Evolutionary conservation across 352 stramenopile genomes (phyloP).

Genomic region (Phytophthora pseudosyringae): DNA sequence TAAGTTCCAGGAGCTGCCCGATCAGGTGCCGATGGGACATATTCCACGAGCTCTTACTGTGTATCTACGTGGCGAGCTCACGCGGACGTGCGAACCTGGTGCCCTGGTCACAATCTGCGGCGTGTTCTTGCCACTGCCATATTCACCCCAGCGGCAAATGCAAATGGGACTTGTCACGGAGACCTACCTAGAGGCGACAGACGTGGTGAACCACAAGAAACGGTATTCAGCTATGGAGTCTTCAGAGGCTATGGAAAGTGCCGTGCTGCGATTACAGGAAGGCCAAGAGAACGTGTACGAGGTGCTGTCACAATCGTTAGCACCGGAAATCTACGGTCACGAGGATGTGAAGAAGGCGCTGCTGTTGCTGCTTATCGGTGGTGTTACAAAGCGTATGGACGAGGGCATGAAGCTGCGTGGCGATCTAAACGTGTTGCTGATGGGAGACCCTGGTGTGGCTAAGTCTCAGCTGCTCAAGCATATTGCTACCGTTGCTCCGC

Average conservation of each 20-base stretch:
- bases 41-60: slow-evolving; percentile 95
- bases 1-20: slow-evolving; percentile 94
- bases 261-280: slow-evolving; percentile 75
- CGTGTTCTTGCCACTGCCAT: slow-evolving; percentile 95
- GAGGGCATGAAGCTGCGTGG: slow-evolving; percentile 97
- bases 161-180: slow-evolving; percentile 97
- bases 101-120: slow-evolving; percentile 97
- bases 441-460: slow-evolving; percentile 98
- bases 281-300: slow-evolving; percentile 89
- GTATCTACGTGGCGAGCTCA: slow-evolving; percentile 93
- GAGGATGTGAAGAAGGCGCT: slow-evolving; percentile 99
- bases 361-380: slow-evolving; percentile 97
- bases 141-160: slow-evolving; percentile 94
- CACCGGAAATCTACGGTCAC: slow-evolving; percentile 99
- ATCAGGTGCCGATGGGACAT: slow-evolving; percentile 98
- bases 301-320: slow-evolving; percentile 95
- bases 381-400: slow-evolving; percentile 90
- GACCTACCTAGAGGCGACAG: slow-evolving; percentile 96
- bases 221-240: slow-evolving; percentile 94
- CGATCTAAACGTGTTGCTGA: slow-evolving; percentile 99
- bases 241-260: slow-evolving; percentile 85
- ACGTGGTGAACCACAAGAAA: slow-evolving; percentile 98
- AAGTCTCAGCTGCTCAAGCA: slow-evolving; percentile 99
- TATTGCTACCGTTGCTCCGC: slow-evolving; percentile 95
- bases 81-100: slow-evolving; percentile 93